Conservation (phyloP, 108 stramenopile species). For the Cyclotella baltica region DNA sequence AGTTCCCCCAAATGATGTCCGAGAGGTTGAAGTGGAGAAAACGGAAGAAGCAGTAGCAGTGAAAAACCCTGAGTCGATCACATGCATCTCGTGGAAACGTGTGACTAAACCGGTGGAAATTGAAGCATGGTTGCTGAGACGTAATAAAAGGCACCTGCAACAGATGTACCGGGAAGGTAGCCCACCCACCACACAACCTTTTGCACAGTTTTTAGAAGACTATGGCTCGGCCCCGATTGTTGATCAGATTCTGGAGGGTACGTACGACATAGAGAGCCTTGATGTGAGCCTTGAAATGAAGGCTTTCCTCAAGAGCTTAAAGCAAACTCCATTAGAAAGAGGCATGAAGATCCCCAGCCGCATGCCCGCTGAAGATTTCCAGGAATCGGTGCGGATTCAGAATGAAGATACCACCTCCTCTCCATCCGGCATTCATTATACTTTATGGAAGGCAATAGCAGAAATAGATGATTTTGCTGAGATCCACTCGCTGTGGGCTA, state of each 20-base stretch:
- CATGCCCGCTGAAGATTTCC: neutral
- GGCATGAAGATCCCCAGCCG: neutral
- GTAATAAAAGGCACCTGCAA: neutral
- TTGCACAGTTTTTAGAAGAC: neutral
- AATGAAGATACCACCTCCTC: neutral
- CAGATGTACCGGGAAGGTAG: neutral
- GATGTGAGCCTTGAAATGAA: neutral
- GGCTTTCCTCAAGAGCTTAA: neutral
- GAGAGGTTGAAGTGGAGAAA: too few relatives aligned
- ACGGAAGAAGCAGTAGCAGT: too few relatives aligned
- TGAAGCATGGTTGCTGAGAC: neutral
- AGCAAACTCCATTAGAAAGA: neutral
- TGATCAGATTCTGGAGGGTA: neutral
- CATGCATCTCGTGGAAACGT: neutral
- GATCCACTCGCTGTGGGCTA: neutral
- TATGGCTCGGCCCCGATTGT: neutral
- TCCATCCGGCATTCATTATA: neutral
- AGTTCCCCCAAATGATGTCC: too few relatives aligned
- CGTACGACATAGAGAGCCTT: neutral
- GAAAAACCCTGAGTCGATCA: too few relatives aligned
- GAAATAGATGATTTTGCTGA: neutral
- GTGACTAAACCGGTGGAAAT: neutral
- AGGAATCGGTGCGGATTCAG: neutral
- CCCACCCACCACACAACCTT: neutral
- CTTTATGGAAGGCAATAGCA: constrained; percentile 24